Conservation (phyloP, 2,329 filamentous ascomycete species). For the Tolypocladium cylindrosporum region DNA sequence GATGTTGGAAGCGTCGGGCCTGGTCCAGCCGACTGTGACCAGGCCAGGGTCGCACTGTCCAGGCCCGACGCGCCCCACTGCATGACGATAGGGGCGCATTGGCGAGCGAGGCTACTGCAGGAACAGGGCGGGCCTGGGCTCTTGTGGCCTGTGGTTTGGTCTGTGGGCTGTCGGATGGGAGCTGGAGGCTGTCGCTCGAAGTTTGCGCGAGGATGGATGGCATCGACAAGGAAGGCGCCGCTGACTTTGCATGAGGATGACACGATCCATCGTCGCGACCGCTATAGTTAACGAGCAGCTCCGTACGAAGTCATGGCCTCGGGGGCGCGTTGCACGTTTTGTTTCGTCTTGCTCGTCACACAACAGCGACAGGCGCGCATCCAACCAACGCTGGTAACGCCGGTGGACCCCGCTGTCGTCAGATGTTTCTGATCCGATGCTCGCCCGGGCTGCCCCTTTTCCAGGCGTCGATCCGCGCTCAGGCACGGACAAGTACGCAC, state of each 20-base stretch:
- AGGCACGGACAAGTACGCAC: not conserved
- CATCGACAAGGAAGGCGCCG: not conserved
- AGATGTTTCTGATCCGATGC: not conserved
- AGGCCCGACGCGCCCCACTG: slow-evolving; percentile 1
- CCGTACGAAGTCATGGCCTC: no score
- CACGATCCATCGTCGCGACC: not conserved
- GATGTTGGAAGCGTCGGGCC: not conserved
- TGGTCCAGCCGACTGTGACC: not conserved
- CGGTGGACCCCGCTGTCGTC: not conserved
- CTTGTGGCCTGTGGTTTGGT: not conserved
- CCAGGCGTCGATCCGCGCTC: not conserved
- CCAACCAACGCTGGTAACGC: not conserved
- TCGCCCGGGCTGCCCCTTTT: not conserved
- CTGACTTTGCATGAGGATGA: not conserved
- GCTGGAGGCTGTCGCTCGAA: not conserved
- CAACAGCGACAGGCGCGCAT: not conserved
- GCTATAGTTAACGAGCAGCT: not conserved
- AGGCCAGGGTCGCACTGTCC: not conserved
- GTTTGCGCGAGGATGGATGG: not conserved
- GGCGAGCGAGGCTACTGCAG: slow-evolving; percentile 7
- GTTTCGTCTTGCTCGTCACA: not conserved
- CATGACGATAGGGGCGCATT: slow-evolving; percentile 4
- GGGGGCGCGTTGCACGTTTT: not conserved
- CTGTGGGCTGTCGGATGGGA: not conserved
- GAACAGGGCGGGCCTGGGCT: slow-evolving; percentile 3